These are phyloP conservation scores for Ustilago xerochloae DNA, from an alignment of 1,284 basidiomycete species.

Conservation along the genomic window DNA sequence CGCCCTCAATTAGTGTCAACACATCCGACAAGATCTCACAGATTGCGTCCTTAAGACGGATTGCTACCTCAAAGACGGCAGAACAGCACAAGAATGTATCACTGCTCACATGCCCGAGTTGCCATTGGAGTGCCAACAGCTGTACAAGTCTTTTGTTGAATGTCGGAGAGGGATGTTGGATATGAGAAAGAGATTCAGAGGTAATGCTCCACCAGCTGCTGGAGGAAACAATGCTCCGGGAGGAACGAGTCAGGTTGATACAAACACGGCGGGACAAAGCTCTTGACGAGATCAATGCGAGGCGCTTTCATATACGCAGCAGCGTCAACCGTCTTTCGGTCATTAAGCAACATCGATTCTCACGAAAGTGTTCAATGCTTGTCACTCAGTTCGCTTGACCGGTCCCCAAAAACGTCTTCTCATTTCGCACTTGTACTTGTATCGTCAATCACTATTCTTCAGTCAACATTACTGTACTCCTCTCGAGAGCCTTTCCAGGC, in stretches of 20 bases:
- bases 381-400: no score
- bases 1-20: no score
- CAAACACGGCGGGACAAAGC: not conserved
- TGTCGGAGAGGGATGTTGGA: constrained; percentile 57
- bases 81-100: constrained; percentile 54
- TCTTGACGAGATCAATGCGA: not conserved
- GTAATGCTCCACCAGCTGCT: constrained; percentile 49
- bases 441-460: not conserved
- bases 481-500: no score
- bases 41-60: constrained; percentile 51
- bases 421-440: constrained; percentile 20
- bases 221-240: constrained; percentile 41
- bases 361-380: no score
- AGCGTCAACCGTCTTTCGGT: no score
- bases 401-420: no score
- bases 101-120: constrained; percentile 50
- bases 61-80: constrained; percentile 48
- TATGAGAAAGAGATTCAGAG: constrained; percentile 57
- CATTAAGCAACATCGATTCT: no score
- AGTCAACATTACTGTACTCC: no score
- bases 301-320: no score
- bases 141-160: constrained; percentile 58
- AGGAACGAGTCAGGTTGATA: constrained; percentile 41
- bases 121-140: constrained; percentile 54
- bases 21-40: constrained; percentile 53